Evolutionary conservation across 2,329 filamentous ascomycete genomes (phyloP).

Genomic region (Fusarium chlamydosporum): DNA sequence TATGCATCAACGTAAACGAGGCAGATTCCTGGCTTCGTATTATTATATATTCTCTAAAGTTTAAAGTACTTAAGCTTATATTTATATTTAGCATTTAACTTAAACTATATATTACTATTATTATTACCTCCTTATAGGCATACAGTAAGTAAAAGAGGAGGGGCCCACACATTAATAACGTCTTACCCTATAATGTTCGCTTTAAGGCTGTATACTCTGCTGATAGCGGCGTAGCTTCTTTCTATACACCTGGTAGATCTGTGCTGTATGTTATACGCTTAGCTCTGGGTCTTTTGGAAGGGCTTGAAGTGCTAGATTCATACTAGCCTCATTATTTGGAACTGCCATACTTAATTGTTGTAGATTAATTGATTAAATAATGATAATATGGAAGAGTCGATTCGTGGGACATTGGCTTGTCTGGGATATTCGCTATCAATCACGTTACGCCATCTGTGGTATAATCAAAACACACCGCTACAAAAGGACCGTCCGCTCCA

Average conservation of each 20-base stretch:
- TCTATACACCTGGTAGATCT: conserved; percentile 12
- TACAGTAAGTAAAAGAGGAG: conserved; percentile 4
- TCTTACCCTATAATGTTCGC: conserved; percentile 8
- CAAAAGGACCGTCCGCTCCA: conserved; percentile 21
- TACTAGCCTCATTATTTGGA: conserved; percentile 22
- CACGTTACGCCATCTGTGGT: conserved; percentile 18
- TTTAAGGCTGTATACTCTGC: conserved; percentile 9
- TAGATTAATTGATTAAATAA: conserved; percentile 33
- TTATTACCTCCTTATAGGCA: conserved; percentile 3
- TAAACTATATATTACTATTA: conserved; percentile 7
- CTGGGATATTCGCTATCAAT: conserved; percentile 25
- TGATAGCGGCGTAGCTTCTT: conserved; percentile 5
- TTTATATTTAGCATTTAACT: conserved; percentile 1
- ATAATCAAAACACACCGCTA: conserved; percentile 20
- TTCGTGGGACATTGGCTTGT: conserved; percentile 15
- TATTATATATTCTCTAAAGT: conserved; percentile 6
- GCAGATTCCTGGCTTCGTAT: not conserved
- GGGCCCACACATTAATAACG: conserved; percentile 7
- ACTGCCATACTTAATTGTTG: conserved; percentile 21
- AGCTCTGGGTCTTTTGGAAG: conserved; percentile 14
- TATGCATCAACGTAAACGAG: not conserved
- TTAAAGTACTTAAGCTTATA: conserved; percentile 7
- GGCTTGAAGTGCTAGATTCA: conserved; percentile 14
- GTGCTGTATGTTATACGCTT: conserved; percentile 11
- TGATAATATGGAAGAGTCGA: conserved; percentile 22